Base-by-base conservation (phyloP, 352 stramenopile species). In the Pythium monospermum region DNA sequence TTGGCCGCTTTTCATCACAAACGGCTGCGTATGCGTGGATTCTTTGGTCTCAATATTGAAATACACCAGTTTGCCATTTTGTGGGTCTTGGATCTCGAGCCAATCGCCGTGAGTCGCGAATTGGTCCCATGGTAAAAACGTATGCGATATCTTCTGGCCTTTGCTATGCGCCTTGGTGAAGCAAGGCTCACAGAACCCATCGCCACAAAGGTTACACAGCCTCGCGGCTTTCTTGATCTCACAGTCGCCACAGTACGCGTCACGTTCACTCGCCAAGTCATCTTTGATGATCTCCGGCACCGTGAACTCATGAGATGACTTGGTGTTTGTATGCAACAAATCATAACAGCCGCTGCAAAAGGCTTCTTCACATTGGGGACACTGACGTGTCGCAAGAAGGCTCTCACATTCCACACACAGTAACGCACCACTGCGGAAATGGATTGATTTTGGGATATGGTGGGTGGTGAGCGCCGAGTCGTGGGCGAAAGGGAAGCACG, bases 1-100 rank as follows among this genome's bases (percentile, higher is more conserved):
- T 26, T 76, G 61, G 7, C 74, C 80, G 10, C 57, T 57, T 28
- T 85, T 66, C 36, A 91, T 44, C 8, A 76, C 66, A 16, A 71
- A 71, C 0, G 77, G 80, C 30, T 75, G 57, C 6, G 67, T 69
- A 6, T 64, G 68, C 1, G 72, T 83, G 6, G 75, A 86, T 35
- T 88, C 80, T 48, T 93, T 90, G 8, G 76, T 89, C 49, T 87
- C 71, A 36, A 91, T 71, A 42, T 91, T 91, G 64, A 81, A 91
- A 45, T 68, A 91, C 19, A 90, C 53, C 18, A 53, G 71, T 12
- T 60, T 40, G n/a, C 62, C 49, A 5, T 47, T 53, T 38, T 69
- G 82, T 0, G 73, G 68, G 49, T 88, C 75, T 23, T 61, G 66
- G 46, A 91, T 83, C 51, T 87, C 77, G 57, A 91, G 68, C 80